These are phyloP conservation scores for Clarireedia sp. DNA, from an alignment of 2,329 filamentous ascomycete genomes.

Conservation along the genomic window DNA sequence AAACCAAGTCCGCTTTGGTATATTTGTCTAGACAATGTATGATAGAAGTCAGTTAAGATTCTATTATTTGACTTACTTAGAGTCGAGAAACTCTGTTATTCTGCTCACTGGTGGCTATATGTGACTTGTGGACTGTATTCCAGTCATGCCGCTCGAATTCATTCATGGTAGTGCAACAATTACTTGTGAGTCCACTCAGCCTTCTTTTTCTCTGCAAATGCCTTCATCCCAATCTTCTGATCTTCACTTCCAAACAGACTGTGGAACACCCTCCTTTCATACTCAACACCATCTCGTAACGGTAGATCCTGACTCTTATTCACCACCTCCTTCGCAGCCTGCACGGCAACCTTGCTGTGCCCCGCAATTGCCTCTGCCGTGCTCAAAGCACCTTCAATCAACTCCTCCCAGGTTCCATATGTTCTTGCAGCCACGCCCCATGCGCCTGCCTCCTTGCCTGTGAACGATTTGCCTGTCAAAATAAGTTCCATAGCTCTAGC, in stretches of 20 bases:
- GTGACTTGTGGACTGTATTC: no score
- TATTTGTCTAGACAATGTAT: background rate
- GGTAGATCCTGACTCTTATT: conserved; percentile 95
- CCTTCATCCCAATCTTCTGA: conserved; percentile 95
- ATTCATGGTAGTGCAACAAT: background rate
- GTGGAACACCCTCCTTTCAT: conserved; percentile 89
- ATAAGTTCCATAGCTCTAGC: conserved; percentile 86
- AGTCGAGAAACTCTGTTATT: background rate
- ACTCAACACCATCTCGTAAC: conserved; percentile 86
- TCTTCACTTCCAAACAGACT: conserved; percentile 87
- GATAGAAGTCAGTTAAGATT: background rate
- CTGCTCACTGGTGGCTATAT: background rate
- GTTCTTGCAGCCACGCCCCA: conserved; percentile 86
- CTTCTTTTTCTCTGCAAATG: conserved; percentile 93
- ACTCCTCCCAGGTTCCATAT: conserved; percentile 71
- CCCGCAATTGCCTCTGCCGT: conserved; percentile 86
- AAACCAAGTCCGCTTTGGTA: background rate
- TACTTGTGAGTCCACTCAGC: conserved; percentile 79
- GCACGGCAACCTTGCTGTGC: conserved; percentile 78
- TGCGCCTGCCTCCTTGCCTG: conserved; percentile 71
- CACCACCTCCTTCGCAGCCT: conserved; percentile 94
- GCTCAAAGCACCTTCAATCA: conserved; percentile 72
- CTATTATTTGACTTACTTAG: background rate
- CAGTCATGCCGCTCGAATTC: background rate
- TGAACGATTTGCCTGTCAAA: conserved; percentile 77